Evolutionary conservation across 176 grass and related monocot species (phyloP).

Genomic region (Puccinellia tenuiflora): DNA sequence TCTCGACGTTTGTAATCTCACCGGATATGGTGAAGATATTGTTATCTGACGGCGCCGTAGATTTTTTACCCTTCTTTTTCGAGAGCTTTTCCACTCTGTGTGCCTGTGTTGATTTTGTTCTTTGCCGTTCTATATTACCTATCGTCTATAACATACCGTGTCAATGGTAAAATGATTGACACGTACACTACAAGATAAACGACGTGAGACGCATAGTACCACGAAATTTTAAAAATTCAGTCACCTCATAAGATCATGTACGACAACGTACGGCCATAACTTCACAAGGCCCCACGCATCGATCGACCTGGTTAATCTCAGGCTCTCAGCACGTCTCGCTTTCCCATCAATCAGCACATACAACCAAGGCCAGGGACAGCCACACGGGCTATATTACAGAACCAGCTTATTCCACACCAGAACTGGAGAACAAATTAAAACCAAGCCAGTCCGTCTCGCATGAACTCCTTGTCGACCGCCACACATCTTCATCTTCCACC

Average conservation of each 20-base stretch:
- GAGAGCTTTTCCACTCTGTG: no score
- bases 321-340: neutral
- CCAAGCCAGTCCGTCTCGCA: neutral
- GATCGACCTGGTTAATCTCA: neutral
- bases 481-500: neutral
- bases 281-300: neutral
- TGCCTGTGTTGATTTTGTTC: no score
- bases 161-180: no score
- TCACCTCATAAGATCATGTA: neutral
- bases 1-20: no score
- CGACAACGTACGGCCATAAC: neutral
- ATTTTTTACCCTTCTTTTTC: no score
- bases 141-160: no score
- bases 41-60: no score
- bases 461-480: constrained; percentile 7
- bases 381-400: neutral
- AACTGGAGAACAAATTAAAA: neutral
- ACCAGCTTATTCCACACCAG: neutral
- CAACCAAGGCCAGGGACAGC: neutral
- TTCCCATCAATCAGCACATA: neutral
- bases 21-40: no score
- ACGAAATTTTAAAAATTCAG: neutral
- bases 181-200: neutral
- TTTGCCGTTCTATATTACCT: no score
- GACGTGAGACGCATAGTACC: neutral